phyloP scores from a whole-genome alignment of 768 basidiomycete genomes.

The Mycena metata region DNA sequence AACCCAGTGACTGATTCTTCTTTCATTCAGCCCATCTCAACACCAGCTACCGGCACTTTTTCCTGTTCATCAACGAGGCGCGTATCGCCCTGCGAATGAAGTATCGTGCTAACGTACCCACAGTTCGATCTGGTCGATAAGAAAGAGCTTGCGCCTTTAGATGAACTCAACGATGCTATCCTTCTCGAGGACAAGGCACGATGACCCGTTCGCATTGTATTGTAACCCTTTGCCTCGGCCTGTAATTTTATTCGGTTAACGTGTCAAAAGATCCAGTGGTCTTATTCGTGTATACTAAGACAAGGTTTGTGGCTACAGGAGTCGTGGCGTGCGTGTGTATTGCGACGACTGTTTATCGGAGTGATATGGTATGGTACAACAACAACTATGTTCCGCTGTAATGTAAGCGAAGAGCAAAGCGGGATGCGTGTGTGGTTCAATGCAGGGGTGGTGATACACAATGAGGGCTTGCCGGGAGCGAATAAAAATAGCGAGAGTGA shows the following conservation, averaged over 20 bases:
- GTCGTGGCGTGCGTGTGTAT: slow-evolving; percentile 37
- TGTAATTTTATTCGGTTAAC: slow-evolving; percentile 21
- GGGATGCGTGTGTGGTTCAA: slow-evolving; percentile 31
- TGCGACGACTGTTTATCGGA: slow-evolving; percentile 18
- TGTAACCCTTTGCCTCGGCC: background rate
- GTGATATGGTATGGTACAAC: slow-evolving; percentile 30
- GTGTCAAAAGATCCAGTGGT: slow-evolving; percentile 11
- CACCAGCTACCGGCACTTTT: slow-evolving; percentile 98
- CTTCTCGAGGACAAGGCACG: slow-evolving; percentile 65
- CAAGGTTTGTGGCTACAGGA: slow-evolving; percentile 33
- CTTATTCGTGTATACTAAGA: slow-evolving; percentile 35
- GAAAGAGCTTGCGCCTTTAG: slow-evolving; percentile 94
- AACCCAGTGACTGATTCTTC: background rate
- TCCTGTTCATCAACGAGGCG: slow-evolving; percentile 96
- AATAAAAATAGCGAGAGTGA: slow-evolving; percentile 25
- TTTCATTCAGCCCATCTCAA: slow-evolving; percentile 87
- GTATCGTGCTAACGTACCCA: slow-evolving; percentile 26
- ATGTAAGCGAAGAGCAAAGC: slow-evolving; percentile 18
- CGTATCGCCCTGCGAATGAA: slow-evolving; percentile 36
- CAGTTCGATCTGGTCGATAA: slow-evolving; percentile 96
- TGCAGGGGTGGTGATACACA: slow-evolving; percentile 34
- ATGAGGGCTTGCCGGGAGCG: slow-evolving; percentile 17
- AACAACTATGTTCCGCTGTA: slow-evolving; percentile 27
- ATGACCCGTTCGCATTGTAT: slow-evolving; percentile 37
- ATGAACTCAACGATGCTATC: slow-evolving; percentile 95